A percentile compares a stretch with the other conserved stretches of the same genome.
Evolutionary conservation across 306 rosid species (phyloP).

Genomic region (Lathyrus aphaca): DNA sequence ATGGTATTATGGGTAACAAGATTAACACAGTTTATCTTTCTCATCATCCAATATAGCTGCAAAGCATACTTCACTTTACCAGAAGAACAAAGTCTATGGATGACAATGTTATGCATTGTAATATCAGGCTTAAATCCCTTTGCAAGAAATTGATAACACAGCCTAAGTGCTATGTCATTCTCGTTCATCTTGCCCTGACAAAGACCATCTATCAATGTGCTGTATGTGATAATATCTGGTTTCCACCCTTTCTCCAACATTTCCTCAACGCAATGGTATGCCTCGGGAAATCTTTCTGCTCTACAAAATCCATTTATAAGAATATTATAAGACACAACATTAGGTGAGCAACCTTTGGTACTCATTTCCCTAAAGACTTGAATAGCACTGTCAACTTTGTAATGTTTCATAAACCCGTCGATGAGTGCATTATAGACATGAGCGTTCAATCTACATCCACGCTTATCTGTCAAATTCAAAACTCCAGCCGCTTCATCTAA

Average conservation of each 20-base stretch:
- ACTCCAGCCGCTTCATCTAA: slow-evolving; percentile 66
- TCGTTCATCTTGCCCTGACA: slow-evolving; percentile 67
- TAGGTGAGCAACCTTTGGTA: slow-evolving; percentile 62
- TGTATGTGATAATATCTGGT: slow-evolving; percentile 78
- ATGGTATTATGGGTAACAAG: slow-evolving; percentile 86
- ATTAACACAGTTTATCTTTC: slow-evolving; percentile 53
- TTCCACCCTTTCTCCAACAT: slow-evolving; percentile 75
- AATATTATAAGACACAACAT: slow-evolving; percentile 76
- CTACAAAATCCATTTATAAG: slow-evolving; percentile 77
- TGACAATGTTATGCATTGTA: slow-evolving; percentile 71
- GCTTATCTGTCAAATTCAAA: slow-evolving; percentile 56
- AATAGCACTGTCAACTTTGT: slow-evolving; percentile 67
- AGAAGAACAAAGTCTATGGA: slow-evolving; percentile 81
- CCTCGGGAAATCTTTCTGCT: slow-evolving; percentile 68
- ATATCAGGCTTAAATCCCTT: slow-evolving; percentile 68
- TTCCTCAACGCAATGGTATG: slow-evolving; percentile 64
- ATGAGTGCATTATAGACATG: slow-evolving; percentile 77
- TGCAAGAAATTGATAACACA: slow-evolving; percentile 68
- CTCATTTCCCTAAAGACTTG: slow-evolving; percentile 61
- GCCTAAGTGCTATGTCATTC: slow-evolving; percentile 57
- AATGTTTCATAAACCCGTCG: slow-evolving; percentile 63
- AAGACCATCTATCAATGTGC: slow-evolving; percentile 72
- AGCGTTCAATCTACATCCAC: slow-evolving; percentile 54
- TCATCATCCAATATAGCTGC: slow-evolving; percentile 67
- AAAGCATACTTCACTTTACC: slow-evolving; percentile 68